A percentile compares a stretch with the other conserved stretches of the same genome.
phyloP scores from a whole-genome alignment of 2,329 filamentous ascomycete species.

The Pyrenochaeta sp. region DNA sequence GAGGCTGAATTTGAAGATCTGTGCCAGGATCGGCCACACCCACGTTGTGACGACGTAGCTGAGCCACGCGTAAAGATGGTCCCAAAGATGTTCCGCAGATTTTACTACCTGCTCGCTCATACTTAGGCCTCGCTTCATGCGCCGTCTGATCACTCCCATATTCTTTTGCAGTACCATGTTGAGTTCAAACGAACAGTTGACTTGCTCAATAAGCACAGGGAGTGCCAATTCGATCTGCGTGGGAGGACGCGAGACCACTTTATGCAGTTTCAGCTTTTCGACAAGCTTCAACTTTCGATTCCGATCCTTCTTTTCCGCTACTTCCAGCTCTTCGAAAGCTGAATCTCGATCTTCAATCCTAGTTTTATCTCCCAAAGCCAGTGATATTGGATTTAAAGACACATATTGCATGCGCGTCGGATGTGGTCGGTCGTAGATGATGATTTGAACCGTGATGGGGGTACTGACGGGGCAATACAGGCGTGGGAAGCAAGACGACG shows the following conservation, averaged over 20 bases:
- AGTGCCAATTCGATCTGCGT: constrained; percentile 86
- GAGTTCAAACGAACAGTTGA: constrained; percentile 95
- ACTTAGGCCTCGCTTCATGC: constrained; percentile 83
- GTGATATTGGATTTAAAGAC: constrained; percentile 84
- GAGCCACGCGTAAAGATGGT: constrained; percentile 72
- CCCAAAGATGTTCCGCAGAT: constrained; percentile 85
- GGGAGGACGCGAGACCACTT: constrained; percentile 75
- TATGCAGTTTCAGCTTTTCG: constrained; percentile 88
- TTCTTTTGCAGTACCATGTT: constrained; percentile 88
- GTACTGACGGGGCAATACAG: constrained; percentile 73
- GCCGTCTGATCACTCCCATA: constrained; percentile 80
- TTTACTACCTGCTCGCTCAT: constrained; percentile 95
- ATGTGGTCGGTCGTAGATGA: constrained; percentile 85
- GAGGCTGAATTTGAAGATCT: constrained; percentile 76
- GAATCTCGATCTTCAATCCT: constrained; percentile 50
- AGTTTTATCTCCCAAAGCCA: constrained; percentile 75
- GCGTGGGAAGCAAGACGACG: constrained; percentile 66
- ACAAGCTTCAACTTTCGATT: constrained; percentile 72
- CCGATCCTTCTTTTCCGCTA: constrained; percentile 73
- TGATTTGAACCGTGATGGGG: constrained; percentile 80
- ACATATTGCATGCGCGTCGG: constrained; percentile 95
- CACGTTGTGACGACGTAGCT: constrained; percentile 77
- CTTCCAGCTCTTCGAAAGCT: constrained; percentile 63
- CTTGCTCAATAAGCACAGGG: constrained; percentile 83
- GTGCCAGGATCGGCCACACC: constrained; percentile 77